Percentiles rank a stretch among this genome's conserved stretches.
phyloP scores from a whole-genome alignment of 2,329 filamentous ascomycete species.

The Curvularia spicifera region DNA sequence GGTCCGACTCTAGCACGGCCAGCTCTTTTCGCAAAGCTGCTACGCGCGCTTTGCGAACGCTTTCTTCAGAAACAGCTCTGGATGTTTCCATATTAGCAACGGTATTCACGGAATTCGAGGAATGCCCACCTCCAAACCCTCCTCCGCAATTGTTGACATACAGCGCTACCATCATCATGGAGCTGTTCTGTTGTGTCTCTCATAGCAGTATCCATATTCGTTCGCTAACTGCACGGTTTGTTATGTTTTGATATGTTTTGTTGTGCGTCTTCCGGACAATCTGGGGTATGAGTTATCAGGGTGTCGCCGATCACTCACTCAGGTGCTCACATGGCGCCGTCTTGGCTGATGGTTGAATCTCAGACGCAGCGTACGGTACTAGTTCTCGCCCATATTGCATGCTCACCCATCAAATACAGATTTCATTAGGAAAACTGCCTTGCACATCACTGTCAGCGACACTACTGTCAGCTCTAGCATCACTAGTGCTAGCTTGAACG shows the following conservation, averaged over 20 bases:
- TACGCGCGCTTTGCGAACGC: conserved; percentile 10
- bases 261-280: no score
- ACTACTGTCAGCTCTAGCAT: no score
- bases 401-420: no score
- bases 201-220: neutral
- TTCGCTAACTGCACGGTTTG: neutral
- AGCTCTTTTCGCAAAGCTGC: conserved; percentile 14
- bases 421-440: no score
- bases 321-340: conserved; percentile 8
- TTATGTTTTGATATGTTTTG: neutral
- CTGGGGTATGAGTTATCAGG: neutral
- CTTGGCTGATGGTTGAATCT: neutral
- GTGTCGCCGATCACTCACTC: conserved; percentile 11
- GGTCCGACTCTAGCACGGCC: conserved; percentile 11
- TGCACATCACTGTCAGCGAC: no score
- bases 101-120: neutral
- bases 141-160: conserved; percentile 3
- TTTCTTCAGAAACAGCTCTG: conserved; percentile 15
- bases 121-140: conserved; percentile 6
- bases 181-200: neutral
- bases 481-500: no score
- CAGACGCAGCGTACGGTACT: neutral
- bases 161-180: neutral
- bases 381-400: neutral
- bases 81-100: neutral